Evolutionary conservation across 192 early-diverging fungal genomes (phyloP).

Genomic region (Umbelopsis sp.): DNA sequence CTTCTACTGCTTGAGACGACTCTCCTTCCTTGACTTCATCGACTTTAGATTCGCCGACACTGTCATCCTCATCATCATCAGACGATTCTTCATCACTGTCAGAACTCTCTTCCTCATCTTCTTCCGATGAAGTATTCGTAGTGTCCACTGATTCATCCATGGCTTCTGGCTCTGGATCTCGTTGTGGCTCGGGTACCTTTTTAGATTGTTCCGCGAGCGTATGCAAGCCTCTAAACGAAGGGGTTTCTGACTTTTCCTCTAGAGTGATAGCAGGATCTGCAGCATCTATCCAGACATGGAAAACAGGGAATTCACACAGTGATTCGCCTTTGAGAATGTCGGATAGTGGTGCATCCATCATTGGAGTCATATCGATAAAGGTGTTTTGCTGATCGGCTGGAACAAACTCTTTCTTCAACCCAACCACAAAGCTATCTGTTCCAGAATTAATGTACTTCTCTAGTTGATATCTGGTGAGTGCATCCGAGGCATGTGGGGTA

Average conservation of each 20-base stretch:
- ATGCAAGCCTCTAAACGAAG: neutral
- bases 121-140: neutral
- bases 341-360: constrained; percentile 21
- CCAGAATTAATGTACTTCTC: constrained; percentile 19
- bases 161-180: neutral
- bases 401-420: constrained; percentile 31
- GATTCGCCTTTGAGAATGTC: constrained; percentile 24
- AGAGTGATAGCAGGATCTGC: neutral
- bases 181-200: neutral
- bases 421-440: constrained; percentile 27
- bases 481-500: constrained; percentile 21
- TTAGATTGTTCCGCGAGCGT: neutral
- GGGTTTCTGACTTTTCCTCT: neutral
- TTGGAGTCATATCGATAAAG: constrained; percentile 23
- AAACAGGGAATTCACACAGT: constrained; percentile 37
- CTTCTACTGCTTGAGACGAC: neutral
- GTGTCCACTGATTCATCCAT: neutral
- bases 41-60: neutral
- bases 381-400: neutral
- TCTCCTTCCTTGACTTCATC: neutral
- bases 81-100: neutral
- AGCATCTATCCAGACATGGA: constrained; percentile 30
- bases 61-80: neutral
- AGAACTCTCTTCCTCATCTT: neutral
- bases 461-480: constrained; percentile 26